These are phyloP conservation scores for Acanthamoeba triangularis DNA, from an alignment of 208 protist genomes.

Conservation along the genomic window DNA sequence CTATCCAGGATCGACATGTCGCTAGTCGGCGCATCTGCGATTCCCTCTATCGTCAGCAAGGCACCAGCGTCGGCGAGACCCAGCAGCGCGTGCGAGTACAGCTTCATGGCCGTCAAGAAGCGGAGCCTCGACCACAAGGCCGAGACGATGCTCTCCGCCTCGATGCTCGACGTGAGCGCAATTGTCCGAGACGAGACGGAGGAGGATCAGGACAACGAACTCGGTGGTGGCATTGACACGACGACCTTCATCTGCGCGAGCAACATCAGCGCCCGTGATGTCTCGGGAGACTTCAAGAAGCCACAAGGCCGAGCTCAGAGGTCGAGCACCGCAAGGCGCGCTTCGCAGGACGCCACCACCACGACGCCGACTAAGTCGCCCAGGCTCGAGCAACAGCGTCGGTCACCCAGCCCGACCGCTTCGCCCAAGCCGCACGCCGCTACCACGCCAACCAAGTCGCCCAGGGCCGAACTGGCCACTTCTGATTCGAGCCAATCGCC, in stretches of 20 bases:
- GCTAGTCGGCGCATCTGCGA: neutral
- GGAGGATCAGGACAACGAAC: neutral
- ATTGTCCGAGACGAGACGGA: neutral
- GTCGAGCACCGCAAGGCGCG: too few relatives aligned
- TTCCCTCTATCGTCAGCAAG: too few relatives aligned
- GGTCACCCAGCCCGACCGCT: too few relatives aligned
- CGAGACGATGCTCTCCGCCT: neutral
- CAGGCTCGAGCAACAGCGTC: too few relatives aligned
- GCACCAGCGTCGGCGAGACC: neutral
- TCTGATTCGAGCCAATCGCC: neutral
- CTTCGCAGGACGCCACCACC: too few relatives aligned
- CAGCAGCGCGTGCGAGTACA: neutral
- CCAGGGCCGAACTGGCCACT: neutral
- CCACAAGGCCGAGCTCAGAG: neutral
- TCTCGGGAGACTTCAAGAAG: neutral
- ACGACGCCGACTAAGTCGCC: too few relatives aligned
- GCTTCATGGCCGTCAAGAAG: slow-evolving; percentile 29
- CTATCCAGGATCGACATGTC: neutral
- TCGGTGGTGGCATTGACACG: neutral
- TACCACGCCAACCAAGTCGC: too few relatives aligned
- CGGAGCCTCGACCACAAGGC: neutral
- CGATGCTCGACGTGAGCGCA: slow-evolving; percentile 16
- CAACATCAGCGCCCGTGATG: neutral
- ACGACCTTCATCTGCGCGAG: neutral
- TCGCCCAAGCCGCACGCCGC: too few relatives aligned